Evolutionary conservation across 1,139 yeast species (phyloP), one percentile per base, ranked within the genome.

Genomic region (Pichia sp.): DNA sequence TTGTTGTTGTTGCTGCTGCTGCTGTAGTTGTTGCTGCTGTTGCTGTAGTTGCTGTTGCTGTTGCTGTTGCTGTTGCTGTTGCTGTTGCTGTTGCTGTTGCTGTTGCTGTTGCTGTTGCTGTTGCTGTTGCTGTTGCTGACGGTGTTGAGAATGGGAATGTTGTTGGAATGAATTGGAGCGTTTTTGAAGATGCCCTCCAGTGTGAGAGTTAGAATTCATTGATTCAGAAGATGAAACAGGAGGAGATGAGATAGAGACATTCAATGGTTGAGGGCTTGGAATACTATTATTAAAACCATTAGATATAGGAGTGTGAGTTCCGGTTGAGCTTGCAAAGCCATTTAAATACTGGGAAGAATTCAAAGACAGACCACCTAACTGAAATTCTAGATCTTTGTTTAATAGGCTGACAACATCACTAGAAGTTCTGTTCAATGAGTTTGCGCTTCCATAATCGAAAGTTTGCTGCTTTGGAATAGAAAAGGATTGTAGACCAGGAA

Each of bases 321-420:
- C 51, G 44, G 27, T 49, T 16, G 49, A 44, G 14, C 16, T 47
- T 36, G 33, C 46, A 10, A 41, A 48, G 16, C 49, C 51, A 29
- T 50, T 46, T 14, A 47, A 14, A 46, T 49, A 49, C 38, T 43
- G 50, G 14, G 47, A 17, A 9, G 57, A 49, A 41, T 52, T 57
- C 20, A 61, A 54, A 3, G 63, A 54, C 47, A 61, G 48, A 36
- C 55, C 55, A 38, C 56, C 50, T 38, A 61, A 41, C 40, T 60
- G 63, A 34, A 55, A 55, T 44, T 60, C 64, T 14, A 61, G 53
- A 42, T 61, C 63, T 40, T 60, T 60, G 43, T 60, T 59, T 5
- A 61, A 51, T 16, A 56, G 57, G 49, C 52, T 52, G 16, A 49
- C 48, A 17, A 57, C 50, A 46, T 58, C 60, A 41, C 52, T 50